Evolutionary conservation across 2,329 filamentous ascomycete genomes (phyloP), one percentile per base, ranked within the genome.

Genomic region (Orbilia oligospora): DNA sequence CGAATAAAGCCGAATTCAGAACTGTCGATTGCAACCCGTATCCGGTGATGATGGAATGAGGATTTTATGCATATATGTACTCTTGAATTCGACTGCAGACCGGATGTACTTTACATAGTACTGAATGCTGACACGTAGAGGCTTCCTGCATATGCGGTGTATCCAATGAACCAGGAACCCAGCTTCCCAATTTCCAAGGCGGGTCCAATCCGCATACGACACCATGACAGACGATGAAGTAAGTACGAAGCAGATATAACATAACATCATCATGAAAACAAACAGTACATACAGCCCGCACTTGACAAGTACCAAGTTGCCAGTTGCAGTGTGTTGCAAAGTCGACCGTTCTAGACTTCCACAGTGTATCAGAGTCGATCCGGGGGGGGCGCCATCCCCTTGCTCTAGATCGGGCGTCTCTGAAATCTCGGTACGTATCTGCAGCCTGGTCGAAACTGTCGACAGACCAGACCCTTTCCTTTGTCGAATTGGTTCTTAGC

Each of bases 91-190:
- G 14, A 36, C 46, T 58, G 5, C 55, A 5, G 36, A 38, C 38
- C n/a, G n/a, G n/a, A n/a, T 30, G 33, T 36, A 36, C 27, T 30
- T 3, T 30, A 30, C 27, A 3, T 1, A 36, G 8, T 36, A 9
- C 3, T 44, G 33, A 61, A 61, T 61, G 56, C 56, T 61, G 20
- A 44, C 36, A 61, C 14, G 36, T 61, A 61, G 22, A 44, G 36
- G 36, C 56, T 36, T 61, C 18, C 44, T 61, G 56, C 56, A 36
- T 61, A 61, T 61, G 56, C n/a, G 36, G 56, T 61, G 56, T 44
- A 61, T 61, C 56, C 56, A 61, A 44, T 6, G n/a, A 61, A 61
- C 56, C 56, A 61, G 56, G 56, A 61, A 61, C 20, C 56, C 18
- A 14, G 36, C 18, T 61, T 10, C 36, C 8, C 41, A 33, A n/a